Evolutionary conservation across 2,329 filamentous ascomycete genomes (phyloP).

Genomic region (Ramularia endophylla): DNA sequence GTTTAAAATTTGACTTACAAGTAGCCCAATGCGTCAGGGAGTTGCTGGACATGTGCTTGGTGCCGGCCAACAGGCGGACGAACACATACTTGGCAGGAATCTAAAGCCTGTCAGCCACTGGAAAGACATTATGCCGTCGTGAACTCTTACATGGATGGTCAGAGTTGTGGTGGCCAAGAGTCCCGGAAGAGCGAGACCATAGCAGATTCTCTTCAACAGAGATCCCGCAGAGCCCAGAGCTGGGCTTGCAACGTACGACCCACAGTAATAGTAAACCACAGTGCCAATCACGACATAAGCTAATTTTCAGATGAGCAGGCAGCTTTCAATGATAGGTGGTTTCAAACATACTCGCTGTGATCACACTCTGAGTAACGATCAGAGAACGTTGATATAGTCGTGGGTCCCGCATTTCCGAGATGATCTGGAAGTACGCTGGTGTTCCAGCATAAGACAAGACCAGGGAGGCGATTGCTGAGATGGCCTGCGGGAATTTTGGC

Average conservation of each 20-base stretch:
- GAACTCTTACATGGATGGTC: conserved; percentile 17
- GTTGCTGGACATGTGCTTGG: conserved; percentile 16
- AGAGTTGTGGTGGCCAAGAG: conserved; percentile 17
- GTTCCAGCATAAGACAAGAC: conserved; percentile 13
- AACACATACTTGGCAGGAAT: conserved; percentile 22
- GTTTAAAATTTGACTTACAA: conserved; percentile 3
- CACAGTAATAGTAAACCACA: conserved; percentile 44
- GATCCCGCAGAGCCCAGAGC: conserved; percentile 43
- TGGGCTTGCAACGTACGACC: conserved; percentile 43
- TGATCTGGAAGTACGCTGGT: conserved; percentile 32
- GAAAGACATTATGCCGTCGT: neutral
- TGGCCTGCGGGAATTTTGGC: conserved; percentile 7
- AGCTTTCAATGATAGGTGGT: too few relatives aligned
- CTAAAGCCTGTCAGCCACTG: too few relatives aligned
- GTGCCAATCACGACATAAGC: conserved; percentile 35
- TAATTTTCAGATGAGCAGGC: neutral
- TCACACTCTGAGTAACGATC: conserved; percentile 21
- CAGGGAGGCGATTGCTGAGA: conserved; percentile 11
- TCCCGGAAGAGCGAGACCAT: conserved; percentile 32
- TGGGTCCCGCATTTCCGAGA: conserved; percentile 36
- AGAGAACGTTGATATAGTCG: conserved; percentile 30
- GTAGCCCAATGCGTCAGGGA: conserved; percentile 13
- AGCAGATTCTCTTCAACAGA: conserved; percentile 40
- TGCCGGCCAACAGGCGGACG: conserved; percentile 17
- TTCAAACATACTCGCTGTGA: conserved; percentile 9